Percentiles rank a stretch among this genome's conserved stretches.
These are phyloP conservation scores for Mortierella sp. DNA, from an alignment of 371 early-diverging fungal genomes.

Conservation along the genomic window DNA sequence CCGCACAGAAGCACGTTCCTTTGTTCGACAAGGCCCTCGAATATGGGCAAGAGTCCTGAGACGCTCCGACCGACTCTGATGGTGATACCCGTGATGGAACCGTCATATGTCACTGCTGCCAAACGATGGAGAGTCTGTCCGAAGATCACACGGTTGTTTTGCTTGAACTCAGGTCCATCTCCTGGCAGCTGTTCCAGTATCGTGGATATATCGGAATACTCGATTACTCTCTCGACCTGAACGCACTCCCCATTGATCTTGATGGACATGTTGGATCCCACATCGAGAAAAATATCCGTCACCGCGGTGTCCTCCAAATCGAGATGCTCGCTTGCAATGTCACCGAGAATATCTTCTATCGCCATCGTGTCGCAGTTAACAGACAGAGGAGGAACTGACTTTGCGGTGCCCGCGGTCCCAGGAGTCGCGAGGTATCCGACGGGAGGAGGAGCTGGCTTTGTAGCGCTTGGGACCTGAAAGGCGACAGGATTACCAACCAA, in stretches of 20 bases:
- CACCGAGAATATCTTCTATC: background rate
- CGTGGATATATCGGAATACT: background rate
- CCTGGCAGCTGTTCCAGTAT: background rate
- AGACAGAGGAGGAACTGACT: background rate
- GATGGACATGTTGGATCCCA: background rate
- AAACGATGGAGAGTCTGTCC: background rate
- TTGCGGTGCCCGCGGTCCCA: background rate
- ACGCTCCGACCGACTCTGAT: background rate
- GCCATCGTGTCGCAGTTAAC: background rate
- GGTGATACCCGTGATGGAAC: background rate
- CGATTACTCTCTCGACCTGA: background rate
- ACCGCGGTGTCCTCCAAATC: background rate
- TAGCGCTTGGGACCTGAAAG: background rate
- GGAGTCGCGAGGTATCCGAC: no score
- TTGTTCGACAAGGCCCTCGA: background rate
- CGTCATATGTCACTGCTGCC: background rate
- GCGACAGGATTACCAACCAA: no score
- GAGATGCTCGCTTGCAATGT: background rate
- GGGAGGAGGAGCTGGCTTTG: background rate
- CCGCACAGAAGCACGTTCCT: background rate
- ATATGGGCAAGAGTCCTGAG: background rate
- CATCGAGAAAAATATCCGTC: constrained; percentile 1
- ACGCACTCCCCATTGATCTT: background rate
- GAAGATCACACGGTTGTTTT: background rate
- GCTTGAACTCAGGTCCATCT: background rate